Conservation (phyloP, 2,329 filamentous ascomycete genomes). For the Phialophora verrucosa region DNA sequence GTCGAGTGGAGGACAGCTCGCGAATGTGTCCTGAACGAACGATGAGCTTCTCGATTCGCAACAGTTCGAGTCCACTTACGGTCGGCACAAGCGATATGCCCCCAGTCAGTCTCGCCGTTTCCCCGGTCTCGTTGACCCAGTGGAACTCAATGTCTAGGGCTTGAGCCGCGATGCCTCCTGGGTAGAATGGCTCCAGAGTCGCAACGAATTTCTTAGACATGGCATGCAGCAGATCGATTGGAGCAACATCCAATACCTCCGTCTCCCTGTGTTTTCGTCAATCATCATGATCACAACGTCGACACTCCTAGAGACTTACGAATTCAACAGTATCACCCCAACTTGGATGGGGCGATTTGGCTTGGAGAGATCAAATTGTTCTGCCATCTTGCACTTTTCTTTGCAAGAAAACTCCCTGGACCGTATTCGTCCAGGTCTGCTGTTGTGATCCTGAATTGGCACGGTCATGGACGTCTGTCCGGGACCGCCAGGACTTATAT, state of each 20-base stretch:
- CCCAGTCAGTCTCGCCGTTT: constrained; percentile 28
- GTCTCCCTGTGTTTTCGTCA: constrained; percentile 21
- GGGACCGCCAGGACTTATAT: neutral
- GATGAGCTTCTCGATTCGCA: neutral
- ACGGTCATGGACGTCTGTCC: neutral
- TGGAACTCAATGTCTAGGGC: constrained; percentile 42
- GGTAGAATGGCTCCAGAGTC: constrained; percentile 22
- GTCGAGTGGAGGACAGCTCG: constrained; percentile 34
- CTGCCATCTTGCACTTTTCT: constrained; percentile 14
- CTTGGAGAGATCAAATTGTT: constrained; percentile 25
- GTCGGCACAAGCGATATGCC: constrained; percentile 23
- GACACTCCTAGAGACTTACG: constrained; percentile 12
- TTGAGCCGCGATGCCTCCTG: constrained; percentile 17
- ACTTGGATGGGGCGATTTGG: constrained; percentile 28
- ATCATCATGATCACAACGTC: neutral
- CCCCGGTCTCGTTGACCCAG: constrained; percentile 42
- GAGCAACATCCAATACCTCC: constrained; percentile 43
- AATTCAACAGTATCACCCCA: constrained; percentile 25
- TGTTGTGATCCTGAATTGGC: neutral
- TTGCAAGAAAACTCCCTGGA: neutral
- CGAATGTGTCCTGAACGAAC: constrained; percentile 29
- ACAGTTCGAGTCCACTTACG: constrained; percentile 8
- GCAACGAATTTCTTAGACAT: constrained; percentile 37
- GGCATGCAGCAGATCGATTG: constrained; percentile 41
- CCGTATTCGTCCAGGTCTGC: neutral